These are phyloP conservation scores for Magnaporthiopsis poae DNA, from an alignment of 2,329 filamentous ascomycete genomes.

Conservation along the genomic window DNA sequence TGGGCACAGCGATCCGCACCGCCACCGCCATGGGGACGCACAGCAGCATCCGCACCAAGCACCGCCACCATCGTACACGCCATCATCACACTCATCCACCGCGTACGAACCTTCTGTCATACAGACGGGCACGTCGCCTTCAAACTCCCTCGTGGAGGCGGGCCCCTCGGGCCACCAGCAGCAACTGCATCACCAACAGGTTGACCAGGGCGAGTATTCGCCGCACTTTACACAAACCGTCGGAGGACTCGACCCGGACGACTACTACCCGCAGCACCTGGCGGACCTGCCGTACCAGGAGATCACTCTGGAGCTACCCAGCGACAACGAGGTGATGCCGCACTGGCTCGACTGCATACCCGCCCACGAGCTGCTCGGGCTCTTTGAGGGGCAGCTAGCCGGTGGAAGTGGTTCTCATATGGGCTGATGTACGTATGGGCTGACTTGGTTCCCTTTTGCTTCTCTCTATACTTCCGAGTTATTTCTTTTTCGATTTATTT, in stretches of 20 bases:
- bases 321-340: constrained; percentile 56
- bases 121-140: constrained; percentile 28
- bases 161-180: constrained; percentile 6
- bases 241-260: background rate
- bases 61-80: constrained; percentile 11
- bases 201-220: constrained; percentile 12
- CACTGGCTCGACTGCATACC: constrained; percentile 65
- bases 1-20: background rate
- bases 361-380: constrained; percentile 47
- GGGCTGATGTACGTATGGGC: background rate
- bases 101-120: constrained; percentile 32
- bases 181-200: constrained; percentile 2
- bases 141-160: constrained; percentile 30
- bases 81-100: constrained; percentile 25
- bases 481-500: background rate
- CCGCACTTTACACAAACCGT: constrained; percentile 19
- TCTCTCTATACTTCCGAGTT: background rate
- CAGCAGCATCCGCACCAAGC: constrained; percentile 11
- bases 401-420: background rate
- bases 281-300: constrained; percentile 59
- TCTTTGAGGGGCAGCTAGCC: constrained; percentile 32
- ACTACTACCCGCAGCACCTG: constrained; percentile 9
- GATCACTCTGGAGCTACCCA: constrained; percentile 59
- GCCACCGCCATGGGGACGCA: background rate
- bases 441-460: background rate